phyloP scores from a whole-genome alignment of 768 basidiomycete species.

The Atractiella rhizophila region DNA sequence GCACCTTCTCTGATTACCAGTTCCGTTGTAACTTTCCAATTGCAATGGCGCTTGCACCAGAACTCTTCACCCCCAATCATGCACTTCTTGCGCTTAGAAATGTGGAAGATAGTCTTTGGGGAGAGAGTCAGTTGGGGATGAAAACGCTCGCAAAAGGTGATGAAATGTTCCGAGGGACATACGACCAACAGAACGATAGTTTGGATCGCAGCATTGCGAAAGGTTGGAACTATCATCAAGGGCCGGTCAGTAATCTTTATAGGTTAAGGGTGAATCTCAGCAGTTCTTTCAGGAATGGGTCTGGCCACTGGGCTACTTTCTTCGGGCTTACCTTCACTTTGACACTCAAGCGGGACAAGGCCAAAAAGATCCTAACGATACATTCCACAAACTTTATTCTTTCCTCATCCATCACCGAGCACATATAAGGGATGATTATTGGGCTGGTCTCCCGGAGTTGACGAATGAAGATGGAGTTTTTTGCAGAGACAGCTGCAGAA shows the following conservation, averaged over 20 bases:
- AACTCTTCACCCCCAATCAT: slow-evolving; percentile 57
- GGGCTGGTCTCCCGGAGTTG: slow-evolving; percentile 76
- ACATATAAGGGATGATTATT: slow-evolving; percentile 54
- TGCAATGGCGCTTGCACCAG: slow-evolving; percentile 90
- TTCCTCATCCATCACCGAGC: slow-evolving; percentile 42
- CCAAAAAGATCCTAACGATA: slow-evolving; percentile 41
- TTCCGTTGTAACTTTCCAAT: slow-evolving; percentile 30
- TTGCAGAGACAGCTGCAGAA: slow-evolving; percentile 68
- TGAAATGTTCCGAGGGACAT: slow-evolving; percentile 42
- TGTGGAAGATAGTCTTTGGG: slow-evolving; percentile 56
- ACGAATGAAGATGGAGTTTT: slow-evolving; percentile 61
- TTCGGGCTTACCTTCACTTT: slow-evolving; percentile 76
- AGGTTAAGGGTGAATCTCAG: not conserved
- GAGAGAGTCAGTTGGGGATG: slow-evolving; percentile 85
- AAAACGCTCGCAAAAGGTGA: slow-evolving; percentile 77
- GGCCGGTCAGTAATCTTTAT: slow-evolving; percentile 3
- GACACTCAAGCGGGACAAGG: slow-evolving; percentile 44
- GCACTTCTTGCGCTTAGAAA: slow-evolving; percentile 54
- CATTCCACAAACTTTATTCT: slow-evolving; percentile 54
- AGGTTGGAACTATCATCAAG: slow-evolving; percentile 64
- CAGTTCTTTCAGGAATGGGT: slow-evolving; percentile 16
- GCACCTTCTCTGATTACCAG: slow-evolving; percentile 96
- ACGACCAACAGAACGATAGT: slow-evolving; percentile 84
- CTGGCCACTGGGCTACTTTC: slow-evolving; percentile 44
- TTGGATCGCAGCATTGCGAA: slow-evolving; percentile 63